A percentile compares a stretch with the other conserved stretches of the same genome.
Evolutionary conservation across 306 rosid species (phyloP).

Genomic region (Sphenostylis stenocarpa): DNA sequence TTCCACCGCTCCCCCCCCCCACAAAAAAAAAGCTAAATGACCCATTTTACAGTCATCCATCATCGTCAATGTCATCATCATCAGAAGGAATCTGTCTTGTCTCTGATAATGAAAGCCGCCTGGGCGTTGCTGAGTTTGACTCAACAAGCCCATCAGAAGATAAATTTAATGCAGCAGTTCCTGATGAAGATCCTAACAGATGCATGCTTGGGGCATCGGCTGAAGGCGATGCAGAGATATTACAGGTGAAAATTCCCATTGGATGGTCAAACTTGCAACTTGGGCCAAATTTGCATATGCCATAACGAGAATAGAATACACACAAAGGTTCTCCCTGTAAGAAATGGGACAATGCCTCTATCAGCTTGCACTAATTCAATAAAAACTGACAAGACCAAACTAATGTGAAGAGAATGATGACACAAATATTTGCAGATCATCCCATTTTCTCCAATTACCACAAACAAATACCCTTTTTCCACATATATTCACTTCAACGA

Average conservation of each 20-base stretch:
- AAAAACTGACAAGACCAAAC: conserved; percentile 6
- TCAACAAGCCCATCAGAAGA: conserved; percentile 74
- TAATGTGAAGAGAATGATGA: neutral
- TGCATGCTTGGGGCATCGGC: conserved; percentile 57
- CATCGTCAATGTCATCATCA: conserved; percentile 64
- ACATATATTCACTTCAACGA: neutral
- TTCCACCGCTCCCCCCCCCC: conserved; percentile 43
- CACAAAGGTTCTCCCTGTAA: conserved; percentile 87
- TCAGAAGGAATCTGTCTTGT: conserved; percentile 70
- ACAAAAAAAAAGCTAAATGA: conserved; percentile 47
- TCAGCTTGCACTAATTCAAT: conserved; percentile 28
- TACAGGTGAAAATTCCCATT: conserved; percentile 68
- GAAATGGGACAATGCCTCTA: conserved; percentile 27
- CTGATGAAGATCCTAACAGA: conserved; percentile 68
- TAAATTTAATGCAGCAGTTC: conserved; percentile 65
- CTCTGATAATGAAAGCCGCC: conserved; percentile 81
- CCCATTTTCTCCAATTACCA: neutral
- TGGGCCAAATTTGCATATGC: conserved; percentile 96
- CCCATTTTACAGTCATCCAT: conserved; percentile 45
- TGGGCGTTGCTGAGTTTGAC: conserved; percentile 64
- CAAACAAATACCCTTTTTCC: neutral
- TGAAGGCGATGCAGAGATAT: conserved; percentile 65
- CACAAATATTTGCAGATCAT: conserved; percentile 7
- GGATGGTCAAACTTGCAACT: conserved; percentile 98
- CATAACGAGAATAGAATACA: conserved; percentile 91